Conservation (phyloP, 495 filamentous ascomycete species). For the Tricharina praecox region DNA sequence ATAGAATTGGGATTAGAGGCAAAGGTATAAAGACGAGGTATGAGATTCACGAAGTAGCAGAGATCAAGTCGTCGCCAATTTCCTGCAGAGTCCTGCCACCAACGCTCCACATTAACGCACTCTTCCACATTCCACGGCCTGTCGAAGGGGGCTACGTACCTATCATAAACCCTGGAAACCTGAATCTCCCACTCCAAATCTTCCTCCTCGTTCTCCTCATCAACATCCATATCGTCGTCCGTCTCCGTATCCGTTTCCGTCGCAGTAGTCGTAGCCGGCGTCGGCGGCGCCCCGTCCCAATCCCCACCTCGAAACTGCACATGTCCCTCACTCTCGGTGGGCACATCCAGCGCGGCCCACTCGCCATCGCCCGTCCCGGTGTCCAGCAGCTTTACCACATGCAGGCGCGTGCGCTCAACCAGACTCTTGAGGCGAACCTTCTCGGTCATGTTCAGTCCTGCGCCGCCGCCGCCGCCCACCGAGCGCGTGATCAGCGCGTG, state of each 20-base stretch:
- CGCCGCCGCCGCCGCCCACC: too few relatives aligned
- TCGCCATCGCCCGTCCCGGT: not conserved
- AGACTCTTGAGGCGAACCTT: constrained; percentile 23
- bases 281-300: not conserved
- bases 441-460: constrained; percentile 22
- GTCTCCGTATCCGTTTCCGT: constrained; percentile 4
- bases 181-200: constrained; percentile 19
- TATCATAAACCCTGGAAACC: constrained; percentile 19
- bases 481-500: constrained; percentile 18
- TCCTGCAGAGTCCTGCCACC: not conserved
- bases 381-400: constrained; percentile 14
- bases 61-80: not conserved
- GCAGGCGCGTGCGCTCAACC: constrained; percentile 24
- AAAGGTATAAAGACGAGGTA: too few relatives aligned
- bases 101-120: not conserved
- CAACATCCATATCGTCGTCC: constrained; percentile 7
- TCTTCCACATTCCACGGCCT: too few relatives aligned
- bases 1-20: too few relatives aligned
- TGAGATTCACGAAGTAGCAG: not conserved
- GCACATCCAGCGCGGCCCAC: not conserved
- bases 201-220: constrained; percentile 4
- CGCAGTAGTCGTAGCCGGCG: not conserved
- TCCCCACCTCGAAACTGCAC: not conserved
- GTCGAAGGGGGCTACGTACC: not conserved
- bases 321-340: not conserved